Conservation (phyloP, 306 rosid genomes). For the Glycyrrhiza uralensis region DNA sequence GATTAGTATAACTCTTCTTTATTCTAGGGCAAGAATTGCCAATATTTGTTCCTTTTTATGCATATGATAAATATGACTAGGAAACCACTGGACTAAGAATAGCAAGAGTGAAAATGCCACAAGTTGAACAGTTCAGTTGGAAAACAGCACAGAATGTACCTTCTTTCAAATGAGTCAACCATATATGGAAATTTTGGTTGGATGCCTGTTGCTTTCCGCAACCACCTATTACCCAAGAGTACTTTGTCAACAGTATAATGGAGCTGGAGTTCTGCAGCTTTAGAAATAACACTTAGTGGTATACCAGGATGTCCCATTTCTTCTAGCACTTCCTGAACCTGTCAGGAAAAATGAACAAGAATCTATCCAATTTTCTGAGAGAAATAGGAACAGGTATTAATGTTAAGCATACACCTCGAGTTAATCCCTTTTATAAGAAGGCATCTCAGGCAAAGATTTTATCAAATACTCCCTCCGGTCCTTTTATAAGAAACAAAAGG, state of each 20-base stretch:
- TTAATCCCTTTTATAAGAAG: neutral
- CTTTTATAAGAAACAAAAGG: too few species aligned
- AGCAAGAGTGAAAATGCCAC: constrained; percentile 1
- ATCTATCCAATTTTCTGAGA: constrained; percentile 7
- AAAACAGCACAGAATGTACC: constrained; percentile 42
- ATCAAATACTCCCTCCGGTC: too few species aligned
- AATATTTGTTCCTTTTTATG: neutral
- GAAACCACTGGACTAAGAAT: neutral
- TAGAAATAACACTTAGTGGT: constrained; percentile 87
- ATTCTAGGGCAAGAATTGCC: neutral
- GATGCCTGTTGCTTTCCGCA: constrained; percentile 89
- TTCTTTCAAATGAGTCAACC: constrained; percentile 96
- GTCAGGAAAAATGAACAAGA: constrained; percentile 6
- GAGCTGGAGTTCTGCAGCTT: constrained; percentile 91
- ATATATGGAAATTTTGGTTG: constrained; percentile 92
- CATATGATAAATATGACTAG: neutral
- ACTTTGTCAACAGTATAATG: constrained; percentile 77
- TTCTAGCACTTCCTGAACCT: constrained; percentile 95
- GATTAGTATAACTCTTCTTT: neutral
- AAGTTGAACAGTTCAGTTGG: neutral
- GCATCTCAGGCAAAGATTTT: constrained; percentile 3
- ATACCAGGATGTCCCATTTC: constrained; percentile 89
- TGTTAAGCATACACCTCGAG: neutral
- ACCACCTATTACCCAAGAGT: constrained; percentile 92
- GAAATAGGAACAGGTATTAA: neutral